These are phyloP conservation scores for Avena eriantha DNA, from an alignment of 176 grass and related monocot genomes.

Conservation along the genomic window DNA sequence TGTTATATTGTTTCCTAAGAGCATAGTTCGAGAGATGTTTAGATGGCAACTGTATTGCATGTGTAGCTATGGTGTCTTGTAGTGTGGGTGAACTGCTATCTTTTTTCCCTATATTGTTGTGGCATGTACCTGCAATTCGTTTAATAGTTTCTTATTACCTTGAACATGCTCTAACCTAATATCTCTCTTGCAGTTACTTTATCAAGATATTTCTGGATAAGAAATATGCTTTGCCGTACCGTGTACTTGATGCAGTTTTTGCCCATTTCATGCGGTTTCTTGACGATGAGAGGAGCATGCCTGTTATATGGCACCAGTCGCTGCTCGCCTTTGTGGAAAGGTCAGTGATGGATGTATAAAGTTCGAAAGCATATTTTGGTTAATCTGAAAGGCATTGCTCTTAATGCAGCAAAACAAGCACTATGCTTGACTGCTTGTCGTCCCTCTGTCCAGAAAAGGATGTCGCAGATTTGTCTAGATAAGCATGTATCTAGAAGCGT, in stretches of 20 bases:
- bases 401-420: not conserved
- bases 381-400: not conserved
- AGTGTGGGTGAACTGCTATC: not conserved
- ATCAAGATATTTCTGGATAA: conserved; percentile 96
- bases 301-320: conserved; percentile 98
- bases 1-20: not conserved
- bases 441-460: too few species aligned
- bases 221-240: conserved; percentile 95
- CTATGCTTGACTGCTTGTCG: not conserved
- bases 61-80: not conserved
- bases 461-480: too few species aligned
- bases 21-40: not conserved
- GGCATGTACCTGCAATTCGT: not conserved
- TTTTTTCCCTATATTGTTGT: not conserved
- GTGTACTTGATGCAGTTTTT: conserved; percentile 80
- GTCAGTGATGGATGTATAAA: conserved; percentile 45
- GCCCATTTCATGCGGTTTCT: conserved; percentile 92
- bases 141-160: not conserved
- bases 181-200: conserved; percentile 79
- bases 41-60: not conserved
- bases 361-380: not conserved
- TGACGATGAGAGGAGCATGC: conserved; percentile 75
- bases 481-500: too few species aligned
- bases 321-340: conserved; percentile 94
- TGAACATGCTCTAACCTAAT: conserved; percentile 30